Percentiles rank a stretch among this genome's conserved stretches.
Evolutionary conservation across 257 asterid genomes (phyloP).

Genomic region (Solanum medicagineum): DNA sequence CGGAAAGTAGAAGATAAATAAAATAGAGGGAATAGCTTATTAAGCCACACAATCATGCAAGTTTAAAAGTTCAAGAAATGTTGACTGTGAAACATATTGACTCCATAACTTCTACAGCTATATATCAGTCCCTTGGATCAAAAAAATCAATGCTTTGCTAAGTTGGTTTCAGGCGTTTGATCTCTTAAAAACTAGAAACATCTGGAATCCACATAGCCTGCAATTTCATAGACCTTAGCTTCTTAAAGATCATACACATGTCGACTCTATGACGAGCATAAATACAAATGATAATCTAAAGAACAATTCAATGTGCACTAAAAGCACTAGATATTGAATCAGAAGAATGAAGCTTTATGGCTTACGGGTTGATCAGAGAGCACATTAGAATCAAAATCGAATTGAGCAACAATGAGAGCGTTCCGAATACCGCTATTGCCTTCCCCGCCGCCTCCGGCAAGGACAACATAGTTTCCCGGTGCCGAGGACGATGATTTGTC

Average conservation of each 20-base stretch:
- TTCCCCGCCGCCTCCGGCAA: conserved; percentile 97
- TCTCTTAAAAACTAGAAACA: not conserved
- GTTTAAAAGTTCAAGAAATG: not conserved
- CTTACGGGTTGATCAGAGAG: conserved; percentile 79
- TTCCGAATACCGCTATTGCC: conserved; percentile 80
- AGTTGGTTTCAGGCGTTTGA: not conserved
- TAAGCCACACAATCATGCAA: not conserved
- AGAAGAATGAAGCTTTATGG: not conserved
- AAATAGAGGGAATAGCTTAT: not conserved
- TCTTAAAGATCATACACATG: not conserved
- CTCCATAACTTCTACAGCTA: not conserved
- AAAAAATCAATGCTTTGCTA: not conserved
- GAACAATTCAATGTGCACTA: not conserved
- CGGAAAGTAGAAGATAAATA: not conserved
- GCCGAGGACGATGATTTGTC: conserved; percentile 7
- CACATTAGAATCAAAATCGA: conserved; percentile 34
- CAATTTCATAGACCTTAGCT: not conserved
- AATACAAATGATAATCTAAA: not conserved
- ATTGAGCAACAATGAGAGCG: conserved; percentile 51
- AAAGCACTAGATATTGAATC: not conserved
- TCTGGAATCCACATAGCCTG: not conserved
- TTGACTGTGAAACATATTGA: not conserved
- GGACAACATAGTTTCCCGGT: conserved; percentile 29
- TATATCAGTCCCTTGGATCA: not conserved
- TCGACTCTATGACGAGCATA: not conserved